Evolutionary conservation across 2,329 filamentous ascomycete genomes (phyloP).

Genomic region (Didymella keratinophila): DNA sequence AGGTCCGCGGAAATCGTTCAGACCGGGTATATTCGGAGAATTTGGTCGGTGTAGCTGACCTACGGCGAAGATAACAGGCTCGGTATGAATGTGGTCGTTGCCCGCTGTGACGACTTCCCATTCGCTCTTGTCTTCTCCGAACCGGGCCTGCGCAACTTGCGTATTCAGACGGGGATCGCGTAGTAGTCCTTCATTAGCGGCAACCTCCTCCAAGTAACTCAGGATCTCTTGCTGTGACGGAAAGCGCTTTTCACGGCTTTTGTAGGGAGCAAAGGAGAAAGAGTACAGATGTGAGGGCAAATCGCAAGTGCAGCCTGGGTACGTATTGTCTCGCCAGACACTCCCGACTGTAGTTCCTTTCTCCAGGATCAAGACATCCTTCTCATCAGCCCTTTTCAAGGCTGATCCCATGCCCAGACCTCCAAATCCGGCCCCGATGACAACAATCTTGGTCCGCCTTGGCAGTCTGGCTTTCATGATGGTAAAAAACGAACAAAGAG

Average conservation of each 20-base stretch:
- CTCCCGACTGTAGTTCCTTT: slow-evolving; percentile 33
- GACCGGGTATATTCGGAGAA: neutral
- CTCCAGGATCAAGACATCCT: slow-evolving; percentile 6
- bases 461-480: neutral
- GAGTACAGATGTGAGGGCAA: slow-evolving; percentile 35
- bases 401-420: slow-evolving; percentile 1
- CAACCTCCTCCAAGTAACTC: neutral
- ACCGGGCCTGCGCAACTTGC: neutral
- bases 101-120: neutral
- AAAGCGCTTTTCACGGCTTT: neutral
- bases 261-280: slow-evolving; percentile 55
- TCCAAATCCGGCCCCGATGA: slow-evolving; percentile 3
- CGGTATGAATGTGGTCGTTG: neutral
- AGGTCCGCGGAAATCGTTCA: neutral
- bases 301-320: slow-evolving; percentile 49
- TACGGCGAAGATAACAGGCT: slow-evolving; percentile 5
- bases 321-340: slow-evolving; percentile 49
- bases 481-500: neutral
- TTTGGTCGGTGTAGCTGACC: slow-evolving; percentile 2
- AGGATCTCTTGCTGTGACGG: slow-evolving; percentile 3
- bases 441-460: neutral
- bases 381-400: slow-evolving; percentile 1
- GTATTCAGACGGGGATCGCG: neutral
- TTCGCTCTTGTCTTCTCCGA: neutral
- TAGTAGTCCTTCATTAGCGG: neutral